phyloP scores from a whole-genome alignment of 129 eudicot species.

The Dittrichia graveolens region DNA sequence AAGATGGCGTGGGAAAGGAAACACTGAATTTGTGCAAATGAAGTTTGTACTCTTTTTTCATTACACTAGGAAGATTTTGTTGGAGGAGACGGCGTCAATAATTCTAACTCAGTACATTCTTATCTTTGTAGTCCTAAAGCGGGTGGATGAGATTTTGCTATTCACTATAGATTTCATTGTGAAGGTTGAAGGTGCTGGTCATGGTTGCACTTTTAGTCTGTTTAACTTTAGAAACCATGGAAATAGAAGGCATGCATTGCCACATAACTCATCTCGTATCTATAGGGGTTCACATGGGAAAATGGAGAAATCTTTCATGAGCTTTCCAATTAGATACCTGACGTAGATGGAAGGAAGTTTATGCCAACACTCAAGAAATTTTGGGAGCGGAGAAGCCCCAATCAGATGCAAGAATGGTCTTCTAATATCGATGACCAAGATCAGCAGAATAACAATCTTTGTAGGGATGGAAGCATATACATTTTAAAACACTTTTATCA shows the following conservation, averaged over 20 bases:
- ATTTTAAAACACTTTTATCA: constrained; percentile 1
- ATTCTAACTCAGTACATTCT: constrained; percentile 9
- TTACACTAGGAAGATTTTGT: constrained; percentile 15
- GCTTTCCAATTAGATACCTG: no score
- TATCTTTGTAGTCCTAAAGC: constrained; percentile 11
- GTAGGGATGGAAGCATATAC: neutral
- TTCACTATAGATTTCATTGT: constrained; percentile 13
- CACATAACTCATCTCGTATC: no score
- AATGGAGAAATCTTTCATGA: no score
- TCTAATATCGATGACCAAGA: neutral
- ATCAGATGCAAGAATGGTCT: neutral
- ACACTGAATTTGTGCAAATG: constrained; percentile 2
- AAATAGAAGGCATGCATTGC: no score
- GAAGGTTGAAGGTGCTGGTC: constrained; percentile 14
- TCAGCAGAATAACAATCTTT: constrained; percentile 9
- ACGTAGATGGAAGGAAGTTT: no score
- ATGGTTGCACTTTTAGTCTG: constrained; percentile 19
- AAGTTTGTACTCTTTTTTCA: constrained; percentile 14
- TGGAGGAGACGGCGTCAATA: constrained; percentile 18
- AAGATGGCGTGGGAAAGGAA: constrained; percentile 14
- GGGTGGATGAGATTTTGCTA: constrained; percentile 17
- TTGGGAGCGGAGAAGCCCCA: no score
- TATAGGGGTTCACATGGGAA: no score
- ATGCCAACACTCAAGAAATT: no score
- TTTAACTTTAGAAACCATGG: constrained; percentile 8